phyloP scores from a whole-genome alignment of 306 rosid species.

The Acacia melanoxylon region DNA sequence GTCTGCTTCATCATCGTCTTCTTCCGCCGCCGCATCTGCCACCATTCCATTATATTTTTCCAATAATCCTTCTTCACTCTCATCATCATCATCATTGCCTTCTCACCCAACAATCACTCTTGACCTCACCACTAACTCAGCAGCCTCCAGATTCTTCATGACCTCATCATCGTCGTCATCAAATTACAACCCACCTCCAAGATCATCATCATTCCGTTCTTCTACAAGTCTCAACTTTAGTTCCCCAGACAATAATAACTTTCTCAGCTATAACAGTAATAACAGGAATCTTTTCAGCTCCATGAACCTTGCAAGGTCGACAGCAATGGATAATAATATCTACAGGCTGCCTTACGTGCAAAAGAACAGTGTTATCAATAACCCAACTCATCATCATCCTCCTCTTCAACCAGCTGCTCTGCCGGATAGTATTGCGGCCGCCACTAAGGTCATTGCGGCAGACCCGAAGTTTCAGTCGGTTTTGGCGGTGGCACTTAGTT shows the following conservation, averaged over 20 bases:
- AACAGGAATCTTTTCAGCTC: conserved; percentile 43
- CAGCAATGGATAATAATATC: conserved; percentile 30
- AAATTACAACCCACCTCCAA: conserved; percentile 37
- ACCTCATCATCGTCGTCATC: conserved; percentile 34
- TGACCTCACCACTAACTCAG: conserved; percentile 68
- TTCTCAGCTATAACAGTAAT: conserved; percentile 31
- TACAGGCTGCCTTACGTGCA: conserved; percentile 51
- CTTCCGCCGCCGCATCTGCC: conserved; percentile 21
- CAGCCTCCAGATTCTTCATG: conserved; percentile 54
- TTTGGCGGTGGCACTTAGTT: conserved; percentile 66
- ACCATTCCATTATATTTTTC: conserved; percentile 47
- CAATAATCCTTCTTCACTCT: conserved; percentile 28
- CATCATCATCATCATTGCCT: conserved; percentile 33
- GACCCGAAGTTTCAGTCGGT: conserved; percentile 91
- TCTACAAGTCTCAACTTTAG: conserved; percentile 62
- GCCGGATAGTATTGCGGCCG: conserved; percentile 68
- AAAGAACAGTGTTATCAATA: conserved; percentile 19
- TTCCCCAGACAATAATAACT: conserved; percentile 40
- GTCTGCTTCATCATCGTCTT: conserved; percentile 58
- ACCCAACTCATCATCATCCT: not conserved
- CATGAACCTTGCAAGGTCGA: conserved; percentile 45
- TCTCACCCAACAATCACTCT: conserved; percentile 77
- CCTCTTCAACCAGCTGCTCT: conserved; percentile 12
- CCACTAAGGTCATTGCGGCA: conserved; percentile 76
- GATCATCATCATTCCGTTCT: conserved; percentile 34